Conservation (phyloP, 768 basidiomycete genomes). For the Tubosaeta sp. region DNA sequence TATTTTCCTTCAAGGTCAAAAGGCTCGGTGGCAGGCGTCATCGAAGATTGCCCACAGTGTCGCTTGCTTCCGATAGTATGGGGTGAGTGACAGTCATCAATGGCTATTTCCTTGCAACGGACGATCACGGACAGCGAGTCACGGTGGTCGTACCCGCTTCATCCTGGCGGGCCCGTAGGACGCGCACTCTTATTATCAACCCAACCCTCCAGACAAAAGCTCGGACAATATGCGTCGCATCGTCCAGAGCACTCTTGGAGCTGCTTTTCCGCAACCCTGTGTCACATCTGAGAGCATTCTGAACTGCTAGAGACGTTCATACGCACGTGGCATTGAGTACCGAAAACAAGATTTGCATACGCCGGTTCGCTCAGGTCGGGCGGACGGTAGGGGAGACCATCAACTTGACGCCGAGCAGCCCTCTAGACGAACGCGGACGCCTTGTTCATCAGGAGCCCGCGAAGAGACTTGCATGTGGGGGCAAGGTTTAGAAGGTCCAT, state of each 20-base stretch:
- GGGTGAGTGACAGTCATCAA: no score
- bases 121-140: no score
- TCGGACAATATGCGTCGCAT: conserved; percentile 16
- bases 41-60: no score
- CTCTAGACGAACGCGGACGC: conserved; percentile 28
- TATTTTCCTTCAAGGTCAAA: no score
- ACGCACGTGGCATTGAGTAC: conserved; percentile 23
- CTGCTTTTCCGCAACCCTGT: conserved; percentile 10
- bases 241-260: conserved; percentile 11
- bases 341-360: conserved; percentile 41
- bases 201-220: no score
- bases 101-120: no score
- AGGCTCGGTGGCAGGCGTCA: no score
- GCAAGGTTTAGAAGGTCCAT: conserved; percentile 32
- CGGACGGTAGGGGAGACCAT: conserved; percentile 41
- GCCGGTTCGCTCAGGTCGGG: conserved; percentile 41
- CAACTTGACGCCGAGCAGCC: conserved; percentile 28
- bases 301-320: not conserved
- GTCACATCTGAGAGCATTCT: not conserved
- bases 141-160: no score
- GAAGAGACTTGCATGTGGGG: conserved; percentile 38
- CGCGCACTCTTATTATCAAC: no score
- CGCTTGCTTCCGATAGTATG: no score
- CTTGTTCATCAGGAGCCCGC: conserved; percentile 33
- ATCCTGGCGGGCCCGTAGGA: no score